Base-by-base conservation (phyloP, 208 protist genomes). In the Kentomonas sorsogonicus region DNA sequence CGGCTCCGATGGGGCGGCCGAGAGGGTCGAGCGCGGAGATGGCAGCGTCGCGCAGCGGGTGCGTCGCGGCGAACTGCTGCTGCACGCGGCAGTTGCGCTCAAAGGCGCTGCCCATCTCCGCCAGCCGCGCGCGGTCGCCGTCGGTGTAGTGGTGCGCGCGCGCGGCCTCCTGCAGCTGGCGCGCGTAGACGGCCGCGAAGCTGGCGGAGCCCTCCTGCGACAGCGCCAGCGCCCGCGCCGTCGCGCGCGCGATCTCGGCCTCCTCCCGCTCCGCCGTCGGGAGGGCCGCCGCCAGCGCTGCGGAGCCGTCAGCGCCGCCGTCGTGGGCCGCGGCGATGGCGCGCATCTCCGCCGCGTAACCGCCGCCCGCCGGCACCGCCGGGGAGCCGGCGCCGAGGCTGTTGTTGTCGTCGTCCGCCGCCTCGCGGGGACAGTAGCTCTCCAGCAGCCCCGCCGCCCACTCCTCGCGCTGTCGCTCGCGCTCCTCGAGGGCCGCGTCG, bases 111-210 rank as follows among this genome's bases (percentile, higher is more conserved):
- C 56, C 72, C 63, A 63, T 75, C 13, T 31, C 22, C 2, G 67
- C 73, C 47, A 62, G 74, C 50, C 67, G 74, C 50, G 74, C 46
- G 30, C 73, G 66, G 10, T 66, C 63, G 15, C 74, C 73, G 36
- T 79, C 73, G 53, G 64, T 62, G 70, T 82, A 82, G 43, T 70
- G 71, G 56, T 74, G 60, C 3, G 77, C 70, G 23, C 69, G 57
- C 15, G 43, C 31, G 16, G 69, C 69, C 9, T 66, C 51, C 39
- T 52, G 48, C 52, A 82, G 41, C 61, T 82, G 62, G 18, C 63
- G 65, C 0, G 31, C 46, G 41, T 72, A 77, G 63, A 73, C 77
- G 22, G 66, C 51, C 36, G 68, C 63, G 2, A 60, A 29, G 23
- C 63, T 48, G 31, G 66, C 59, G 0, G 43, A 13, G 0, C 63